Evolutionary conservation across 2,329 filamentous ascomycete species (phyloP), one percentile per base, ranked within the genome.

Genomic region (Torrubiella hemipterigena): DNA sequence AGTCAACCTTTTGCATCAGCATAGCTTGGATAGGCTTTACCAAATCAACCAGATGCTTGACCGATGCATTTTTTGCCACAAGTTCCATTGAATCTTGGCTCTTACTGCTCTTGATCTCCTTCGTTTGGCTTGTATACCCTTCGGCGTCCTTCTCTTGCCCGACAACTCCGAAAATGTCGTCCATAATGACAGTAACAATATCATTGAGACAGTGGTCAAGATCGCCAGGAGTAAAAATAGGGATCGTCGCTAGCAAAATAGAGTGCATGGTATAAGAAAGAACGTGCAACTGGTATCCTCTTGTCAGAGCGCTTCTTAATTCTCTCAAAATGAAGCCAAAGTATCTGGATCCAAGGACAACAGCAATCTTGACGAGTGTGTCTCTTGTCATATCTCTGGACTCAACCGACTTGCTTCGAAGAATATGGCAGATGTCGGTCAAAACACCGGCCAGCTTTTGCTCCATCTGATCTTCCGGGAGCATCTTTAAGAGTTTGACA

Each of bases 81-180:
- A 96, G 65, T 53, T 96, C 89, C 78, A 96, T 93, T 0, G 91
- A 93, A 50, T 98, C 93, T 47, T 87, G 93, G 50, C 87, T 95
- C 64, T 96, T 98, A 64, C 83, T 95, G 55, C 83, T 91, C 63
- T 94, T 96, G 34, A 98, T 80, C 58, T 98, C 91, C 55, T 93
- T 94, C 79, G 93, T 95, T 55, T 89, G 82, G 51, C 77, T 94
- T 34, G 81, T 79, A 52, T 98, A 98, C 32, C 87, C 91, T 45
- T 95, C 86, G 0, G 89, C 89, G 46, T 98, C 91, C 56, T 98
- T 98, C 50, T 98, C 89, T 57, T 94, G 82, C 3, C 91, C 91
- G 20, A 81, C 81, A 6, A 77, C 74, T 18, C 93, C 93, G 49
- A 98, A 98, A 10, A 93, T 91, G 50, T 98, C 93, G 47, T 98